phyloP scores from a whole-genome alignment of 352 stramenopile species.

The Globisporangium nodosum region DNA sequence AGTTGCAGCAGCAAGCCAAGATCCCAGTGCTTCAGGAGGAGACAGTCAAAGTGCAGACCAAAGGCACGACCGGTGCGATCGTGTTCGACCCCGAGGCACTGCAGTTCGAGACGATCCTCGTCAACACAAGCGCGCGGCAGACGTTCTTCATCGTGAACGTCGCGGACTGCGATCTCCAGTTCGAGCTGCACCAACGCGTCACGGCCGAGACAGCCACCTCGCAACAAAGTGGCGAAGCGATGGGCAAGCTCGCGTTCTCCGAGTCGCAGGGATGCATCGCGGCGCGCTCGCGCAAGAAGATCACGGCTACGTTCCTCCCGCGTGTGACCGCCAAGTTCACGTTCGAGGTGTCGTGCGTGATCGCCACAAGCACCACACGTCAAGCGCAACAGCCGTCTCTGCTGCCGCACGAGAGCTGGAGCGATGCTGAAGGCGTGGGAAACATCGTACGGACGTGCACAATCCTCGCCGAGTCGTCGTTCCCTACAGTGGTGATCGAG shows the following conservation, averaged over 20 bases:
- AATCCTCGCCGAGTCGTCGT: conserved; percentile 75
- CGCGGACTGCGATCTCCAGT: conserved; percentile 74
- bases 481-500: conserved; percentile 82
- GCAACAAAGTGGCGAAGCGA: background rate
- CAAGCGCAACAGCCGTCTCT: background rate
- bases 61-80: conserved; percentile 71
- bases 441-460: conserved; percentile 20
- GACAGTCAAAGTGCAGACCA: conserved; percentile 55
- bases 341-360: conserved; percentile 63
- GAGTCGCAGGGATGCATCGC: conserved; percentile 58
- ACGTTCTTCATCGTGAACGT: conserved; percentile 67
- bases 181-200: conserved; percentile 35
- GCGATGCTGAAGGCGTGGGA: background rate
- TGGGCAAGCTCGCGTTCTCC: conserved; percentile 43
- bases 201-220: conserved; percentile 10
- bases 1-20: conserved; percentile 3
- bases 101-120: conserved; percentile 79
- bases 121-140: conserved; percentile 73
- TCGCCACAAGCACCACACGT: conserved; percentile 15
- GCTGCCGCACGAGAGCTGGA: conserved; percentile 22
- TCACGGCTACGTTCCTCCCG: conserved; percentile 73
- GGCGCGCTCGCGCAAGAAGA: conserved; percentile 70
- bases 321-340: conserved; percentile 55
- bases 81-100: conserved; percentile 64
- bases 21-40: conserved; percentile 60